Base-by-base conservation (phyloP, 805 yeast genomes). In the Torulaspora gathmanii region DNA sequence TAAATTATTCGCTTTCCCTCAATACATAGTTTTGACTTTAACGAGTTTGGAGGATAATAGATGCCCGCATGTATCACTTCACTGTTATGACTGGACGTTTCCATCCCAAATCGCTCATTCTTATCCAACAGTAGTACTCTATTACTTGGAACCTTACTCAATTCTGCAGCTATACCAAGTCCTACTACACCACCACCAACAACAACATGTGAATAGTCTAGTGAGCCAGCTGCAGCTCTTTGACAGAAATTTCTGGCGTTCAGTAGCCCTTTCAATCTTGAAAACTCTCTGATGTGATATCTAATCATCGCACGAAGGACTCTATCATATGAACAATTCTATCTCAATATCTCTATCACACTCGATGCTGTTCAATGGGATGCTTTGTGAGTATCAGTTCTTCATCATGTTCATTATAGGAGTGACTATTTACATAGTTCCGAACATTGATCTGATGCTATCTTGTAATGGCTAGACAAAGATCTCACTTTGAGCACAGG, bases 31-130 rank as follows among this genome's bases (percentile, higher is more conserved):
- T 70, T 65, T 0, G 86, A 78, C 58, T 86, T 83, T 43, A 90
- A 69, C 2, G 84, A 74, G 46, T 77, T 76, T 8, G 70, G 66
- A 0, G 95, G 95, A 57, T 86, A 84, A 61, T 90, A 90, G 5
- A 89, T 57, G 0, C 96, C 96, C 0, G 95, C 95, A 65, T 89
- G 97, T 19, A 89, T 83, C 20, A 90, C 97, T 58, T 90, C 97
- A 1, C 95, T 85, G 69, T 89, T 89, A 42, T 96, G 70, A n/a
- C 91, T 76, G 5, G 95, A 83, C 0, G 95, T 87, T 56, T 89
- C 96, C 53, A 77, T 74, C 1, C 96, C 96, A 39, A 79, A 61
- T 28, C 70, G 70, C 1, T 66, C 62, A 60, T 88, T 79, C 56
- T 83, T 79, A 55, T 89, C 97, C 2, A 89, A 61, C 8, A 90